Conservation (phyloP, 2,329 filamentous ascomycete genomes). For the Scopulariopsis brevicaulis region DNA sequence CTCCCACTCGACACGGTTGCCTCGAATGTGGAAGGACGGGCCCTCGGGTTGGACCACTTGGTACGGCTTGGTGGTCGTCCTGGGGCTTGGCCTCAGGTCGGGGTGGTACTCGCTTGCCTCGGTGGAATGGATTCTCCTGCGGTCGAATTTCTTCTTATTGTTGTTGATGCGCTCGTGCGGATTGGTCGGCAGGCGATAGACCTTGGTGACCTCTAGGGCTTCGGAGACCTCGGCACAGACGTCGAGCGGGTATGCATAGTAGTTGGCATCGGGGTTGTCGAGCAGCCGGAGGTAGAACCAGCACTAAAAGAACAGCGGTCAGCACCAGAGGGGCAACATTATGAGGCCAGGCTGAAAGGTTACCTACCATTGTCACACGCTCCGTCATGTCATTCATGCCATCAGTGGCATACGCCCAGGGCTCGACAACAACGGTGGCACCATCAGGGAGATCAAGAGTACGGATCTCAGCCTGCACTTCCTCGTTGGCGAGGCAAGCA, state of each 20-base stretch:
- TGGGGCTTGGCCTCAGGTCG: conserved; percentile 12
- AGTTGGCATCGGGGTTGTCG: conserved; percentile 35
- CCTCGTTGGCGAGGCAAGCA: conserved; percentile 28
- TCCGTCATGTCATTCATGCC: conserved; percentile 37
- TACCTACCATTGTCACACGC: conserved; percentile 33
- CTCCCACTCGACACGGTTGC: conserved; percentile 40
- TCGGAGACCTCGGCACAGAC: conserved; percentile 39
- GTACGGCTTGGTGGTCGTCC: conserved; percentile 23
- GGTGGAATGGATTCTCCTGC: conserved; percentile 23
- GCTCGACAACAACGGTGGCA: conserved; percentile 33
- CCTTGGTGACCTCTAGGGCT: conserved; percentile 33
- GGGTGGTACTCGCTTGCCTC: conserved; percentile 29
- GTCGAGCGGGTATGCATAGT: conserved; percentile 45
- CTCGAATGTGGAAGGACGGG: conserved; percentile 28
- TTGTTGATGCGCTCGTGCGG: conserved; percentile 23
- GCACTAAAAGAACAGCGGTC: conserved; percentile 13
- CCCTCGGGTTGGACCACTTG: conserved; percentile 23
- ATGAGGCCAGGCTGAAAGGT: not conserved
- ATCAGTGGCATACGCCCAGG: conserved; percentile 44
- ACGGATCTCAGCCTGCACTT: conserved; percentile 29
- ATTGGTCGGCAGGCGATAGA: conserved; percentile 33
- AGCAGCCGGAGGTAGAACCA: conserved; percentile 24
- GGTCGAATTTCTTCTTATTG: conserved; percentile 24
- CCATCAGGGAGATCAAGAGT: conserved; percentile 29
- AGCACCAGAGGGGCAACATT: not conserved